Base-by-base conservation (phyloP, 441 rosid genomes). In the Croton laevigatus region DNA sequence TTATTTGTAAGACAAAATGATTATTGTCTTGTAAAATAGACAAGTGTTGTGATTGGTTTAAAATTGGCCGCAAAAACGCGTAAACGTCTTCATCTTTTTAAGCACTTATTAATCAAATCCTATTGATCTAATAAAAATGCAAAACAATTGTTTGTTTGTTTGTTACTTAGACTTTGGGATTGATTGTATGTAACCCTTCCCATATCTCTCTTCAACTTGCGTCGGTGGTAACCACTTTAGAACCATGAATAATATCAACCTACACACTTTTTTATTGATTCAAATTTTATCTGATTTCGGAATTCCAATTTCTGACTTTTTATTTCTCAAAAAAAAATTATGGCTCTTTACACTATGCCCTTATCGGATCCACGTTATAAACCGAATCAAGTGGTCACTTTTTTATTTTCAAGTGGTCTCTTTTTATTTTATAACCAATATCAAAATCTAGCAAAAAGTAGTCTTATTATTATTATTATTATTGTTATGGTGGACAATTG, bases 101-200 rank as follows among this genome's bases (percentile, higher is more conserved):
- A 49, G 55, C 52, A 70, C 55, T 68, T 61, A 71, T 55, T 63
- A 20, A 71, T 62, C 66, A 19, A 16, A 52, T 8, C 13, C 58
- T 19, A 1, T 46, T 52, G n/a, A 52, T 52, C 8, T 53, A 5
- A 7, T 6, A 53, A 53, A 52, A 20, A 37, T 5, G 37, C 11
- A 42, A 22, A 27, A 44, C 5, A n/a, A 14, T 17, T 20, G 9
- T 7, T 32, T 32, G 59, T 17, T 14, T 65, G 12, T 17, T 20
- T 8, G 13, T 32, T 32, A 51, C 10, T 14, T 65, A 8, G 57
- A 51, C 59, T 51, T 52, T 34, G 11, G 40, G 55, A 19, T 77
- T 71, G 48, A 79, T 76, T 79, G 78, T 71, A 74, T 66, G 57
- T 19, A 44, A 83, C 78, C 69, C 71, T 71, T 79, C 48, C 68